A percentile compares a stretch with the other conserved stretches of the same genome.
phyloP scores from a whole-genome alignment of 306 rosid species.

The Castanea sativa region DNA sequence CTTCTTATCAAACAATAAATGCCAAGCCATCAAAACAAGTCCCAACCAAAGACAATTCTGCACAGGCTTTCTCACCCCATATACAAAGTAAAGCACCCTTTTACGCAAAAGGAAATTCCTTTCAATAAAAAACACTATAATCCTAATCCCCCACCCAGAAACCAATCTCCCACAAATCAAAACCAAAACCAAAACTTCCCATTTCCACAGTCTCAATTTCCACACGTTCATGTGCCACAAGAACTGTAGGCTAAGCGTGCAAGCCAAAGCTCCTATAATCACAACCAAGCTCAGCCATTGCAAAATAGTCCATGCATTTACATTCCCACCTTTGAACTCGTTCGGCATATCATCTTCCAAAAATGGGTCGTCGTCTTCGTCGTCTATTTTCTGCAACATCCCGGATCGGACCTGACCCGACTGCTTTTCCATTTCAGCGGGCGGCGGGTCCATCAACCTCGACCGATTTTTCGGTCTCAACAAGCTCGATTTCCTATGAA shows the following conservation, averaged over 20 bases:
- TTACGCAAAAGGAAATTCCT: slow-evolving; percentile 75
- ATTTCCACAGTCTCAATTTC: slow-evolving; percentile 70
- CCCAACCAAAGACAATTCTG: slow-evolving; percentile 82
- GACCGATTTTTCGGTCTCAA: slow-evolving; percentile 56
- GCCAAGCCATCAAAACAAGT: slow-evolving; percentile 76
- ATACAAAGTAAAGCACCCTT: slow-evolving; percentile 73
- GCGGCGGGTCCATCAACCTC: slow-evolving; percentile 81
- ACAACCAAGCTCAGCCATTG: slow-evolving; percentile 71
- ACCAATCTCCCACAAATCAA: slow-evolving; percentile 79
- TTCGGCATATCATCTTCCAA: slow-evolving; percentile 67
- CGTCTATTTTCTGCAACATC: slow-evolving; percentile 41
- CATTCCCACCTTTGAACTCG: slow-evolving; percentile 34
- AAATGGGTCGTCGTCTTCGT: slow-evolving; percentile 80
- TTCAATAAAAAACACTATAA: slow-evolving; percentile 59
- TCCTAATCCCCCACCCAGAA: slow-evolving; percentile 68
- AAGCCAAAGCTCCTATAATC: slow-evolving; percentile 44
- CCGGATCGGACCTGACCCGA: slow-evolving; percentile 68
- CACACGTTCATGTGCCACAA: slow-evolving; percentile 44
- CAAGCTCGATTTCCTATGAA: slow-evolving; percentile 44
- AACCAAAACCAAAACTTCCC: slow-evolving; percentile 76
- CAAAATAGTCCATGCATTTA: slow-evolving; percentile 40
- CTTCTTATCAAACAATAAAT: slow-evolving; percentile 55
- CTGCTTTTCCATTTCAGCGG: slow-evolving; percentile 45
- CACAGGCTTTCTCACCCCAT: slow-evolving; percentile 70
- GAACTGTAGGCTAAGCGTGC: slow-evolving; percentile 40